Percentiles rank a stretch among this genome's conserved stretches.
Evolutionary conservation across 2,329 filamentous ascomycete genomes (phyloP).

Genomic region (Lachnellula cervina): DNA sequence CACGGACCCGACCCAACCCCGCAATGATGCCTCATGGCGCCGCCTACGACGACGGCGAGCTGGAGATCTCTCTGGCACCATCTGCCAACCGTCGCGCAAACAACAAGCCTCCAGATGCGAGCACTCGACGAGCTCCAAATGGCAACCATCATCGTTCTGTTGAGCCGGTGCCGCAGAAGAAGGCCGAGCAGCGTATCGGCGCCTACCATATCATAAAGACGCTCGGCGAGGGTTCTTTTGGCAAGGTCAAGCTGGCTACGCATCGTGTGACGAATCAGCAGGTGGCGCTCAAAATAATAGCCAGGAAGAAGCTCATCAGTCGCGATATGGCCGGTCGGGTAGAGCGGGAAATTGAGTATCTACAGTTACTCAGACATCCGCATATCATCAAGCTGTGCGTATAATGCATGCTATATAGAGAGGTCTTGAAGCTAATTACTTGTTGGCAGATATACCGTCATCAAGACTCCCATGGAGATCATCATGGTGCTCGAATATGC

Average conservation of each 20-base stretch:
- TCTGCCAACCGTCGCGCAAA: conserved; percentile 54
- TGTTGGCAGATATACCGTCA: conserved; percentile 75
- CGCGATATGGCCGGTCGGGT: conserved; percentile 97
- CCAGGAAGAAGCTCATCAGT: conserved; percentile 90
- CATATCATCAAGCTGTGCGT: conserved; percentile 96
- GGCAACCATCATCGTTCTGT: conserved; percentile 17
- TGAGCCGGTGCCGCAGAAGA: conserved; percentile 35
- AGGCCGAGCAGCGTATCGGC: conserved; percentile 78
- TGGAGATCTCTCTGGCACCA: conserved; percentile 69
- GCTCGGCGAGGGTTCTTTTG: conserved; percentile 93
- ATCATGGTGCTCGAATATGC: conserved; percentile 99
- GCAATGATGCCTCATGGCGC: conserved; percentile 27
- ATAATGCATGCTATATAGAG: conserved; percentile 17
- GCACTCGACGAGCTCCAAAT: conserved; percentile 23
- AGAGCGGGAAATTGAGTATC: conserved; percentile 95
- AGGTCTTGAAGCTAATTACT: conserved; percentile 22
- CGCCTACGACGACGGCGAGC: conserved; percentile 74
- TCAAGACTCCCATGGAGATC: conserved; percentile 89
- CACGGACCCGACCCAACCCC: conserved; percentile 3
- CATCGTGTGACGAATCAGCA: conserved; percentile 90
- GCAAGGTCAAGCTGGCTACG: conserved; percentile 95
- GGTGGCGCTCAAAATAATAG: conserved; percentile 97
- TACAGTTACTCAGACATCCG: conserved; percentile 90
- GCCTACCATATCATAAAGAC: conserved; percentile 89
- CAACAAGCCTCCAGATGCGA: conserved; percentile 32